phyloP scores from a whole-genome alignment of 1,284 basidiomycete species.

The Volvariella volvacea region DNA sequence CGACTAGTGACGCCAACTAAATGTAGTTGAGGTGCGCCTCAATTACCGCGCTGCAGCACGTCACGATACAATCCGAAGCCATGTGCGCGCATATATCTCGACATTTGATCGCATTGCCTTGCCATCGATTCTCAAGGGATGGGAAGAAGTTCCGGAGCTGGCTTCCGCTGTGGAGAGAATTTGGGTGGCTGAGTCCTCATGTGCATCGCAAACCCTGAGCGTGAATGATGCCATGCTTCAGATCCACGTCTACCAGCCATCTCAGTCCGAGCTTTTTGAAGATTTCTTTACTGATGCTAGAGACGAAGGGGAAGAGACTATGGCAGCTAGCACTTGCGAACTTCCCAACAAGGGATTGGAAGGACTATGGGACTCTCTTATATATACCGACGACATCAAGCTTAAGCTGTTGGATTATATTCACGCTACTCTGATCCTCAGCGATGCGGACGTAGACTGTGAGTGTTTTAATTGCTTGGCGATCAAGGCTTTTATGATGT shows the following conservation, averaged over 20 bases:
- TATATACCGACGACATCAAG: constrained; percentile 90
- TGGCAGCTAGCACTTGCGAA: constrained; percentile 83
- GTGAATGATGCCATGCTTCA: constrained; percentile 58
- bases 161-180: constrained; percentile 73
- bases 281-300: constrained; percentile 68
- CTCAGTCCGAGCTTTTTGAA: constrained; percentile 63
- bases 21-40: constrained; percentile 78
- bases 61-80: constrained; percentile 63
- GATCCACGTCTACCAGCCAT: constrained; percentile 85
- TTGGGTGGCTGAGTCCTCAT: constrained; percentile 63
- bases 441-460: constrained; percentile 87
- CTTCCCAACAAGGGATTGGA: constrained; percentile 81
- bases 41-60: constrained; percentile 58
- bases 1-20: too few species aligned
- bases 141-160: constrained; percentile 69
- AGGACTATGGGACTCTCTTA: constrained; percentile 86
- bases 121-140: constrained; percentile 64
- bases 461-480: too few species aligned
- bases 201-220: constrained; percentile 46
- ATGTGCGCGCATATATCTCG: constrained; percentile 53
- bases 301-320: constrained; percentile 68
- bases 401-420: constrained; percentile 88
- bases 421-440: constrained; percentile 86
- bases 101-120: constrained; percentile 56
- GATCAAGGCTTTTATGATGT: too few species aligned